A percentile compares a stretch with the other conserved stretches of the same genome.
phyloP scores from a whole-genome alignment of 2,329 filamentous ascomycete species.

The Xylariaceae sp. region DNA sequence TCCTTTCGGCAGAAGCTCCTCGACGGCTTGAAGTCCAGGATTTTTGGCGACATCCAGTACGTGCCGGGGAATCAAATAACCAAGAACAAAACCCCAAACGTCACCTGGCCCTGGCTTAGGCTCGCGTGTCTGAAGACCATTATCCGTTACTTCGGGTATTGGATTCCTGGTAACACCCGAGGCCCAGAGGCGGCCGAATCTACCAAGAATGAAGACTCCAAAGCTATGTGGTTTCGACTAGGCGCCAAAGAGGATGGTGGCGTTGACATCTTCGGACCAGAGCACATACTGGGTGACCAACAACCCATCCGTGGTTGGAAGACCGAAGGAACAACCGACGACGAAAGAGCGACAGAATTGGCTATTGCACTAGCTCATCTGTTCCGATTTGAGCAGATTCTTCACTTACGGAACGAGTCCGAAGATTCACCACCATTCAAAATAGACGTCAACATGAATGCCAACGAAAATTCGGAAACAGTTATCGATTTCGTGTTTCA shows the following conservation, averaged over 20 bases:
- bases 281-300: neutral
- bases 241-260: neutral
- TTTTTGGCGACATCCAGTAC: too few species aligned
- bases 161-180: too few species aligned
- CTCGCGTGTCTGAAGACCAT: too few species aligned
- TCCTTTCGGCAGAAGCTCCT: too few species aligned
- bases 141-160: too few species aligned
- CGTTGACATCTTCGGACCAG: neutral
- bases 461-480: neutral
- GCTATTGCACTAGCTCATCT: neutral
- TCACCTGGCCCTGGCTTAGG: too few species aligned
- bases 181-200: too few species aligned
- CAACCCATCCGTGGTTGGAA: neutral
- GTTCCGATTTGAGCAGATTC: slow-evolving; percentile 7
- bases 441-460: neutral
- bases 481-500: neutral
- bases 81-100: too few species aligned
- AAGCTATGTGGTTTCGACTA: neutral
- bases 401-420: neutral
- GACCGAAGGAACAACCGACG: neutral
- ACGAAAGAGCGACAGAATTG: neutral
- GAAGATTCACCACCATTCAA: neutral
- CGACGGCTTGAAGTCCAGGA: too few species aligned
- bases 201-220: neutral
- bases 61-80: too few species aligned